A percentile compares a stretch with the other conserved stretches of the same genome.
Evolutionary conservation across 257 asterid species (phyloP).

Genomic region (Lithospermum erythrorhizon): DNA sequence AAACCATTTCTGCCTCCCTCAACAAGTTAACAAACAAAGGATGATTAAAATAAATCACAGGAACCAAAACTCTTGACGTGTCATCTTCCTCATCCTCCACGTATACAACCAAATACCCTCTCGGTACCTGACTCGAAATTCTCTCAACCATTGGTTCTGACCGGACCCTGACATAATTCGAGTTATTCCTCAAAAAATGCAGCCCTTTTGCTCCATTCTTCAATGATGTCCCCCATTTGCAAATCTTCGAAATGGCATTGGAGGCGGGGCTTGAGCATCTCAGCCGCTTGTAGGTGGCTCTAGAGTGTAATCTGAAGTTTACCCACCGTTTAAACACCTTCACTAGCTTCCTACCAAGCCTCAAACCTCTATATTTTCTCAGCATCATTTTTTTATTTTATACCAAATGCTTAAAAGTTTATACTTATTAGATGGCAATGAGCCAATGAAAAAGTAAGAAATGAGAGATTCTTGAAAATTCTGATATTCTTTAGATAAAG

Average conservation of each 20-base stretch:
- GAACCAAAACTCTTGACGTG: conserved; percentile 52
- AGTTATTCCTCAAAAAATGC: conserved; percentile 4
- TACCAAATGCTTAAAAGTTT: conserved; percentile 5
- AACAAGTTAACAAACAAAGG: conserved; percentile 49
- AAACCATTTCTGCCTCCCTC: conserved; percentile 41
- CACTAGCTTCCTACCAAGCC: conserved; percentile 28
- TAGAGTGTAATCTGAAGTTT: conserved; percentile 18
- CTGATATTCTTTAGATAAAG: too few relatives aligned
- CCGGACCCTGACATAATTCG: conserved; percentile 33
- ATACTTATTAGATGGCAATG: background rate
- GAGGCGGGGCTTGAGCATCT: conserved; percentile 7
- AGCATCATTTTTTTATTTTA: conserved; percentile 5
- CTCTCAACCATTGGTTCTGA: conserved; percentile 14
- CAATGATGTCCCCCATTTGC: conserved; percentile 21
- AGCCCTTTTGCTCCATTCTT: conserved; percentile 16
- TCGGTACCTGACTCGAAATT: conserved; percentile 13
- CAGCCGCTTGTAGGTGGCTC: conserved; percentile 9
- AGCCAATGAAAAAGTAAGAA: background rate
- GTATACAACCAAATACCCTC: conserved; percentile 62
- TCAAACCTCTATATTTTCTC: conserved; percentile 38
- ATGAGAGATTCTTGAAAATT: conserved; percentile 3
- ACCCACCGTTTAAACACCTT: conserved; percentile 29
- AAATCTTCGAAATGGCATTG: conserved; percentile 7
- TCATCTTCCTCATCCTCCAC: conserved; percentile 40
- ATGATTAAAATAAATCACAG: conserved; percentile 52